These are phyloP conservation scores for Neurospora sp. DNA, from an alignment of 495 filamentous ascomycete genomes.

Conservation along the genomic window DNA sequence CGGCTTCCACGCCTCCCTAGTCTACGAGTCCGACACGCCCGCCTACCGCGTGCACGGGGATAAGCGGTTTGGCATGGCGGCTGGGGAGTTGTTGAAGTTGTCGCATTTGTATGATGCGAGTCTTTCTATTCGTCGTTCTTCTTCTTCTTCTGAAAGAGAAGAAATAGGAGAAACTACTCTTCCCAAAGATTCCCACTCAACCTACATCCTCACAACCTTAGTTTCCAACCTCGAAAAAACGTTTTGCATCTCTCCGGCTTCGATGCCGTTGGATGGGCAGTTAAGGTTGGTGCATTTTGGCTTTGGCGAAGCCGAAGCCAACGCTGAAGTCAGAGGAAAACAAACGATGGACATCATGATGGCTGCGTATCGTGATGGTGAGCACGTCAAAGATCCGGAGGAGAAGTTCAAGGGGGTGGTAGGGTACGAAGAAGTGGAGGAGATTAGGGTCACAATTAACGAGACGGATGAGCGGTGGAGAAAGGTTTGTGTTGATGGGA, in stretches of 20 bases:
- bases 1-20: slow-evolving; percentile 77
- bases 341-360: slow-evolving; percentile 66
- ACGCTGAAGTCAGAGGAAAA: slow-evolving; percentile 26
- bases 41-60: slow-evolving; percentile 64
- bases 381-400: slow-evolving; percentile 40
- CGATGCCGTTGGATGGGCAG: slow-evolving; percentile 53
- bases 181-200: slow-evolving; percentile 9
- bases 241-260: slow-evolving; percentile 66
- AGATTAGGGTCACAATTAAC: slow-evolving; percentile 9
- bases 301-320: not conserved
- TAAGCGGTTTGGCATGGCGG: slow-evolving; percentile 74
- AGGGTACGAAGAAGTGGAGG: slow-evolving; percentile 54
- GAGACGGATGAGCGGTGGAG: slow-evolving; percentile 62
- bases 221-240: slow-evolving; percentile 71
- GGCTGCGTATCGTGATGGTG: slow-evolving; percentile 61
- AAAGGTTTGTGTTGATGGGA: slow-evolving; percentile 80
- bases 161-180: too few relatives aligned
- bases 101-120: slow-evolving; percentile 60
- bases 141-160: not conserved
- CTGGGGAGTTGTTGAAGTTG: slow-evolving; percentile 53
- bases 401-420: slow-evolving; percentile 32
- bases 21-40: slow-evolving; percentile 76
- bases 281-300: slow-evolving; percentile 68
- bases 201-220: slow-evolving; percentile 62
- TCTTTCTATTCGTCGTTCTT: slow-evolving; percentile 29